These are phyloP conservation scores for Suhomyces sp. DNA, from an alignment of 805 yeast species.

Conservation along the genomic window DNA sequence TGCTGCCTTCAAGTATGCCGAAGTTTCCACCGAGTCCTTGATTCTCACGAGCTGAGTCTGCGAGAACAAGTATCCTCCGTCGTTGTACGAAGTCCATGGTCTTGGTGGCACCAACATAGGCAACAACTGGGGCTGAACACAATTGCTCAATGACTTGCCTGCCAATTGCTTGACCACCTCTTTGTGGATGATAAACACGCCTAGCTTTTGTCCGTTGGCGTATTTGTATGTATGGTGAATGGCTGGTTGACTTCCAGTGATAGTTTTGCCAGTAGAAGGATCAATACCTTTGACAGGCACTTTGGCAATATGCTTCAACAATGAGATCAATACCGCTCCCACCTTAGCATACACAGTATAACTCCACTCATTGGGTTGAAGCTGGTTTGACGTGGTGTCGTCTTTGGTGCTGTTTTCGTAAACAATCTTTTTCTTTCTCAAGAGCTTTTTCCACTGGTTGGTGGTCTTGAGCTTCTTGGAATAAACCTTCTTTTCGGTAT, in stretches of 20 bases:
- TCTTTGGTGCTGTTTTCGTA: conserved; percentile 8
- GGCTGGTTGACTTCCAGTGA: conserved; percentile 82
- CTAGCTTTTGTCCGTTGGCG: conserved; percentile 72
- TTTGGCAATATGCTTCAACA: conserved; percentile 77
- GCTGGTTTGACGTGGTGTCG: background rate
- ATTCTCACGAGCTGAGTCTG: conserved; percentile 67
- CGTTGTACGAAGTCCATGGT: conserved; percentile 78
- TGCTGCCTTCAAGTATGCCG: conserved; percentile 85
- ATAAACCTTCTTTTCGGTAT: conserved; percentile 53
- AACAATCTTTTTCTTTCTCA: conserved; percentile 17
- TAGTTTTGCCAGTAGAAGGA: conserved; percentile 67
- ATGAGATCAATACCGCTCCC: conserved; percentile 75
- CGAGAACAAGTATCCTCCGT: conserved; percentile 80
- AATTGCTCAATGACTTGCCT: conserved; percentile 58
- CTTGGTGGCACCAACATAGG: conserved; percentile 94
- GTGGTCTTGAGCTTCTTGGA: conserved; percentile 42
- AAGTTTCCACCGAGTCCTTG: conserved; percentile 83
- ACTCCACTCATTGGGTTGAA: conserved; percentile 20
- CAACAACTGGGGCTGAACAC: conserved; percentile 78
- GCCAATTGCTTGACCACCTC: conserved; percentile 64
- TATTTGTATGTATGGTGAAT: conserved; percentile 86
- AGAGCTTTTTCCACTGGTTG: conserved; percentile 46
- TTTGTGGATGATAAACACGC: conserved; percentile 75
- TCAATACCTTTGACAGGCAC: conserved; percentile 77
- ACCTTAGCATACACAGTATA: conserved; percentile 49